Base-by-base conservation (phyloP, 345 rosid species). In the Pugionium cornutum region DNA sequence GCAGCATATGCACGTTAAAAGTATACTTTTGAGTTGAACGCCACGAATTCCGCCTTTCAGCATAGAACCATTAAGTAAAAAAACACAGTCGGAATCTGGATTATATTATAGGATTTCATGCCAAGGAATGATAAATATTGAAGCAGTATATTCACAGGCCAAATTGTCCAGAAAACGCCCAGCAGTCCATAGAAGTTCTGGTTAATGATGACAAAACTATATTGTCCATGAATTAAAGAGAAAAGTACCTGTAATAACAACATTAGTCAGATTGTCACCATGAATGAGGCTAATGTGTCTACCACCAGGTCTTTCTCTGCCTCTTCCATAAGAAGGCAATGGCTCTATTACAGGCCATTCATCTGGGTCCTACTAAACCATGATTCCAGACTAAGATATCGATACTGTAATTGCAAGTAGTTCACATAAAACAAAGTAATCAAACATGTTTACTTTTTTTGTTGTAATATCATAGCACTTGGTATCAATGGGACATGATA, bases 281-380 rank as follows among this genome's bases (percentile, higher is more conserved):
- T 95, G 99, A 66, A 95, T 87, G 73, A 95, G 96, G 78, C 99
- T 95, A 49, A 95, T 87, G 70, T 95, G 96, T 71, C 99, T 84
- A 66, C 87, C 97, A 56, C 99, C 97, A 75, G 80, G 72, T 75
- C 99, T 87, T 79, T 95, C 99, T 73, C 99, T 84, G 61, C 99
- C 99, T 80, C 99, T 88, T 80, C 99, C 99, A 78, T 95, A 91
- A 60, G 99, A 95, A 78, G 96, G 97, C 76, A 95, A 77, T 6
- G 99, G 85, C 79, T 84, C 84, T 68, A 91, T 68, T 29, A 95
- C 72, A 7, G 97, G 99, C 99, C 99, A 95, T 67, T 95, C 99
- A 33, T 78, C 67, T 4, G 70, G 77, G 34, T 88, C 88, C 99
- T 94, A 75, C 49, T 68, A 68, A 67, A 72, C 47, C 65, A 64